These are phyloP conservation scores for Trichoderma aggressivum DNA, from an alignment of 2,329 filamentous ascomycete species.

Conservation along the genomic window DNA sequence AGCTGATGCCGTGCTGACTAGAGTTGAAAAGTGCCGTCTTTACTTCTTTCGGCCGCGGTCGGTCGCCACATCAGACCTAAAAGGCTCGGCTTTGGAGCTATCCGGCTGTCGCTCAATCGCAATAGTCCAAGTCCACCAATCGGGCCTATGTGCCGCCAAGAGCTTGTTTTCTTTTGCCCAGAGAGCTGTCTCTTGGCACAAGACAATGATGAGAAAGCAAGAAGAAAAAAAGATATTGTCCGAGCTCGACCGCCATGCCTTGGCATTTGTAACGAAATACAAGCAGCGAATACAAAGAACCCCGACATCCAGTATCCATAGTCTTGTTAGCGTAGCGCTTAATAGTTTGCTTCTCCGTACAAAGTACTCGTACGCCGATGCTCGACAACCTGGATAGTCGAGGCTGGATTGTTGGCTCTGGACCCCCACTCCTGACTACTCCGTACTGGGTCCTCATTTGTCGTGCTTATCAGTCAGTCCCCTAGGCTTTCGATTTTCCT, in stretches of 20 bases:
- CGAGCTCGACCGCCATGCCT: background rate
- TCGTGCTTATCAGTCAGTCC: background rate
- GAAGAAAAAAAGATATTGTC: background rate
- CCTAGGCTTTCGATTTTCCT: background rate
- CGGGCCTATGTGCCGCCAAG: background rate
- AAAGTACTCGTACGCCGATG: background rate
- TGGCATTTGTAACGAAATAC: background rate
- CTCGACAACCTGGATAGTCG: background rate
- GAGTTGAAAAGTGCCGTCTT: background rate
- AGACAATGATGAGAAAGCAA: background rate
- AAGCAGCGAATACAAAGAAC: background rate
- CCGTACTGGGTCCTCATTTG: background rate
- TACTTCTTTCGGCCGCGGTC: background rate
- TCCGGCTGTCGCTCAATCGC: background rate
- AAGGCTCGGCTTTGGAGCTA: background rate
- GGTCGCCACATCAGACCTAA: background rate
- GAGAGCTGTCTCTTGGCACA: background rate
- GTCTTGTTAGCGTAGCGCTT: background rate
- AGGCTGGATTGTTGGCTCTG: background rate
- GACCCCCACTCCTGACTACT: background rate
- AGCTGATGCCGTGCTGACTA: background rate
- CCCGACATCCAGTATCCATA: background rate
- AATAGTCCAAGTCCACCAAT: conserved; percentile 1
- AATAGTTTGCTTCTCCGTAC: background rate
- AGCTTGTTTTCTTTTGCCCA: background rate